Conservation (phyloP, 192 early-diverging fungal species). For the Coemansia sp. region DNA sequence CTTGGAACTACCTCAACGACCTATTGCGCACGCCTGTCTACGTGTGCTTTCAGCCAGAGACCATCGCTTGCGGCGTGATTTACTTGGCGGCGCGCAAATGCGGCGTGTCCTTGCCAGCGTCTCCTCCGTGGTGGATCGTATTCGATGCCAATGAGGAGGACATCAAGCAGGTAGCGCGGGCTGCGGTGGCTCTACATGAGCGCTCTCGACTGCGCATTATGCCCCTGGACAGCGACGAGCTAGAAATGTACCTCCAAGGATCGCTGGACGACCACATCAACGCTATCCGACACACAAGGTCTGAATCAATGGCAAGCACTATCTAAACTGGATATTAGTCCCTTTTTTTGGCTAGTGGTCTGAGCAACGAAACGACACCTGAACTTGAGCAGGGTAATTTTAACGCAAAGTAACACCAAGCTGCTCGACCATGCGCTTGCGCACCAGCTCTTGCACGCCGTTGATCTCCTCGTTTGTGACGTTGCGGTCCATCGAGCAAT, state of each 20-base stretch:
- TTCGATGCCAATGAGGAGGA: slow-evolving; percentile 78
- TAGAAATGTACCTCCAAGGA: slow-evolving; percentile 37
- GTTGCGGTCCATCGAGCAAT: slow-evolving; percentile 95
- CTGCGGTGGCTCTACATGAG: slow-evolving; percentile 63
- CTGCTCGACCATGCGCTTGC: slow-evolving; percentile 59
- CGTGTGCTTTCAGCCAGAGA: slow-evolving; percentile 51
- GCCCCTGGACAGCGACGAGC: slow-evolving; percentile 59
- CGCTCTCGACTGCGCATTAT: slow-evolving; percentile 49
- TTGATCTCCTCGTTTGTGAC: slow-evolving; percentile 95
- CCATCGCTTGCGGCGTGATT: slow-evolving; percentile 84
- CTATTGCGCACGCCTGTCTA: slow-evolving; percentile 54
- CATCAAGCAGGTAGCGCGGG: slow-evolving; percentile 56
- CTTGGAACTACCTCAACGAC: slow-evolving; percentile 97
- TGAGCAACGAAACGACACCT: too few relatives aligned
- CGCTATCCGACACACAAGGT: slow-evolving; percentile 1
- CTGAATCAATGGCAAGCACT: neutral
- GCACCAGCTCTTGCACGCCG: slow-evolving; percentile 78
- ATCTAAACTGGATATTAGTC: neutral
- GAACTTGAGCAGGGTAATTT: neutral
- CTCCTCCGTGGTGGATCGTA: slow-evolving; percentile 83
- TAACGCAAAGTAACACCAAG: slow-evolving; percentile 80
- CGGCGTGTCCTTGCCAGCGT: slow-evolving; percentile 64
- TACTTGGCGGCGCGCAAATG: slow-evolving; percentile 73
- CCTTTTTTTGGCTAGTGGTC: too few relatives aligned
- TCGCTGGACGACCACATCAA: slow-evolving; percentile 17